Evolutionary conservation across 306 rosid genomes (phyloP).

Genomic region (Gastrolobium villosum): DNA sequence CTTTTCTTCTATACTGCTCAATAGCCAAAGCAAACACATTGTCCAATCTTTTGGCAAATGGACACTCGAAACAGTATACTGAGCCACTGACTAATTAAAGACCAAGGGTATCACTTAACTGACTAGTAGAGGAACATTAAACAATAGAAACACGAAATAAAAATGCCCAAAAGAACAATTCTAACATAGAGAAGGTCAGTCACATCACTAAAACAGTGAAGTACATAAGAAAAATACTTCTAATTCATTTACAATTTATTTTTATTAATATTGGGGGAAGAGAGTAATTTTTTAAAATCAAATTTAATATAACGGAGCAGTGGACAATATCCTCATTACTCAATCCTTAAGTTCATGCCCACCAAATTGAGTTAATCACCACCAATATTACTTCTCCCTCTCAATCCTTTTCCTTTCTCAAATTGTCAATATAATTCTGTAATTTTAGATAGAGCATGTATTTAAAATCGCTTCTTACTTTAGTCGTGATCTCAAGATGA

Average conservation of each 20-base stretch:
- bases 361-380: conserved; percentile 37
- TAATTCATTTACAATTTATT: conserved; percentile 27
- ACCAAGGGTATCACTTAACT: not conserved
- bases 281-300: not conserved
- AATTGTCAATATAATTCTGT: conserved; percentile 23
- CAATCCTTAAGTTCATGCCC: conserved; percentile 15
- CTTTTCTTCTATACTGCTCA: conserved; percentile 25
- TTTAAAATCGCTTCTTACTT: conserved; percentile 60
- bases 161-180: not conserved
- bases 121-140: conserved; percentile 30
- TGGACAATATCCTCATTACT: conserved; percentile 11
- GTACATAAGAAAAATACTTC: conserved; percentile 18
- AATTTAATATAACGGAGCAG: conserved; percentile 18
- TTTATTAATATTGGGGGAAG: not conserved
- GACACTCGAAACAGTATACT: not conserved
- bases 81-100: conserved; percentile 5
- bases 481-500: conserved; percentile 95
- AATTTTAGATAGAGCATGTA: conserved; percentile 19
- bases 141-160: not conserved
- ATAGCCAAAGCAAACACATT: conserved; percentile 29
- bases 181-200: not conserved
- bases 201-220: conserved; percentile 32
- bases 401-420: conserved; percentile 9
- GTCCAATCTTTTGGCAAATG: conserved; percentile 13
- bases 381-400: conserved; percentile 18